These are phyloP conservation scores for Gynostemma pentaphyllum DNA, from an alignment of 306 rosid genomes.

Conservation along the genomic window DNA sequence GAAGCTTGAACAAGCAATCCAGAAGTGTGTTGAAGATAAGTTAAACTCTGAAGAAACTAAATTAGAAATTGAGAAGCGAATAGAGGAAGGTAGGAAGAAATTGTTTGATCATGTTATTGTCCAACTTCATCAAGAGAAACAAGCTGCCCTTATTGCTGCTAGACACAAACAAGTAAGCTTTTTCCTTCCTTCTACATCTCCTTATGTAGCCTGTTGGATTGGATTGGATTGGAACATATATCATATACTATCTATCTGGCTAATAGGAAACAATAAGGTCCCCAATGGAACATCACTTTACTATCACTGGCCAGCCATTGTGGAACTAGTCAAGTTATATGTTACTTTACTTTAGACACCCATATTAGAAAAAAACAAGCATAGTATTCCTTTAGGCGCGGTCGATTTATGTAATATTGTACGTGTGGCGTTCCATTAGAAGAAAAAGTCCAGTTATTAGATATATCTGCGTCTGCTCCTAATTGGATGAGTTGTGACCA, in stretches of 20 bases:
- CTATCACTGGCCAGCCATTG: no score
- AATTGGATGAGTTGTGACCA: background rate
- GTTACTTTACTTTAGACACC: no score
- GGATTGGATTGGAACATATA: background rate
- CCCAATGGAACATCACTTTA: no score
- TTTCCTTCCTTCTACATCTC: background rate
- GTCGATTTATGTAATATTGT: background rate
- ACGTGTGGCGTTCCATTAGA: background rate
- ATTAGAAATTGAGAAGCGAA: constrained; percentile 49
- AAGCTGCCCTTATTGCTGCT: constrained; percentile 62
- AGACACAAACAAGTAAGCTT: constrained; percentile 52
- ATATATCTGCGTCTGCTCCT: background rate
- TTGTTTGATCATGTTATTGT: constrained; percentile 48
- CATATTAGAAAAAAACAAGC: no score
- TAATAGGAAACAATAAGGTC: background rate
- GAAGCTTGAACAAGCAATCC: constrained; percentile 65
- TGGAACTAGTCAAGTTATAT: no score
- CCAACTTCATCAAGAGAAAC: constrained; percentile 70
- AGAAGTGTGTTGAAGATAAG: constrained; percentile 55
- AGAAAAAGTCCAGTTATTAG: background rate
- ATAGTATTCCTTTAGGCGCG: no score
- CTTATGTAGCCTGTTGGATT: background rate
- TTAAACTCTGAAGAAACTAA: constrained; percentile 46
- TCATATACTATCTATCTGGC: background rate
- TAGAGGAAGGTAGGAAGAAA: constrained; percentile 62